Percentiles rank a stretch among this genome's conserved stretches.
These are phyloP conservation scores for Globisporangium cederbergense DNA, from an alignment of 352 stramenopile species.

Conservation along the genomic window DNA sequence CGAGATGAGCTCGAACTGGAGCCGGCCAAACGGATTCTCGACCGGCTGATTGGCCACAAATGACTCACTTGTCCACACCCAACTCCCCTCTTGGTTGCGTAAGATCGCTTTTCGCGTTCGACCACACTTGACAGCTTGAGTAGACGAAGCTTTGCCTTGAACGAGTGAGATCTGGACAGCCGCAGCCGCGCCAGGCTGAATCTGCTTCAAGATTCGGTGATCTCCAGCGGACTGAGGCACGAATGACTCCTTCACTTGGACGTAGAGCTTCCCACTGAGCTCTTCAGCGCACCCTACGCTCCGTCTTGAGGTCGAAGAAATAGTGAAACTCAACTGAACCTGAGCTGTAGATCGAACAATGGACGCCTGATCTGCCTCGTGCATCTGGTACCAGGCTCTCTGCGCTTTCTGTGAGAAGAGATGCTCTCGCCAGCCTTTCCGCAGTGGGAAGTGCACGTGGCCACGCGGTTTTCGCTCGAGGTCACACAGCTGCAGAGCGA, in stretches of 20 bases:
- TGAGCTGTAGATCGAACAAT: slow-evolving; percentile 4
- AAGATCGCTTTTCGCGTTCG: slow-evolving; percentile 9
- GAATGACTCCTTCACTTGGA: slow-evolving; percentile 4
- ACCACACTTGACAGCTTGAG: neutral
- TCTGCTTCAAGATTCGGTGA: neutral
- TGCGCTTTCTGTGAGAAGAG: neutral
- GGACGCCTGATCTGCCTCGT: neutral
- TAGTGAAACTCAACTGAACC: slow-evolving; percentile 9
- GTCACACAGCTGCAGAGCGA: slow-evolving; percentile 25
- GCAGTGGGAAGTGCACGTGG: slow-evolving; percentile 28
- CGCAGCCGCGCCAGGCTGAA: slow-evolving; percentile 12
- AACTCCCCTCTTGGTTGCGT: neutral
- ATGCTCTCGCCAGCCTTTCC: slow-evolving; percentile 25
- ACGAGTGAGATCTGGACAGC: slow-evolving; percentile 12
- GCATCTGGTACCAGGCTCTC: slow-evolving; percentile 10
- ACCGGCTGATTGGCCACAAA: slow-evolving; percentile 7
- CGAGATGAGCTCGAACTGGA: slow-evolving; percentile 9
- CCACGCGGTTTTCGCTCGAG: slow-evolving; percentile 19
- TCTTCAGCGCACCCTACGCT: too few relatives aligned
- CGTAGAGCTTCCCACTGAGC: slow-evolving; percentile 4
- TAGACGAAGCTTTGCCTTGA: neutral
- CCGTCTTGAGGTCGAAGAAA: slow-evolving; percentile 2
- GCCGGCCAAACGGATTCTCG: neutral
- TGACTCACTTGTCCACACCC: slow-evolving; percentile 28
- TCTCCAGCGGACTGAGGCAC: neutral